Evolutionary conservation across 2,329 filamentous ascomycete species (phyloP).

Genomic region (Penicillium decumbens): DNA sequence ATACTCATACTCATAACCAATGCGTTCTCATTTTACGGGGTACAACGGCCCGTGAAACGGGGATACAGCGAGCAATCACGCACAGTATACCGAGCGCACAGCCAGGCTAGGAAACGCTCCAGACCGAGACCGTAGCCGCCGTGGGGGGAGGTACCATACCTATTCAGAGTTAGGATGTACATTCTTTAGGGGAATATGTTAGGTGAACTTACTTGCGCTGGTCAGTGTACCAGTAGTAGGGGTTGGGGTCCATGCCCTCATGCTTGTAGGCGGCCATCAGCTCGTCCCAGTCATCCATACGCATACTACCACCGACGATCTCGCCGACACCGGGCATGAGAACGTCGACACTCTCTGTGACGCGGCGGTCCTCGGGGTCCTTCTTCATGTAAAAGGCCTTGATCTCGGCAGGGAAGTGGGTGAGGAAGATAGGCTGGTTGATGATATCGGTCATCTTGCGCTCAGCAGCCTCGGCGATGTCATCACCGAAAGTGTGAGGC

Average conservation of each 20-base stretch:
- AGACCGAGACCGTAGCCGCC: slow-evolving; percentile 90
- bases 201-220: slow-evolving; percentile 72
- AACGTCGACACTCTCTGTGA: slow-evolving; percentile 88
- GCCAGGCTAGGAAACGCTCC: slow-evolving; percentile 70
- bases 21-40: slow-evolving; percentile 33
- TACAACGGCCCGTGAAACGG: slow-evolving; percentile 49
- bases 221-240: slow-evolving; percentile 99
- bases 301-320: slow-evolving; percentile 95
- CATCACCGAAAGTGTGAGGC: slow-evolving; percentile 87
- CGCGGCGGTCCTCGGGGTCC: slow-evolving; percentile 69
- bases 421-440: slow-evolving; percentile 91
- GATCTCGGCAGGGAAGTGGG: slow-evolving; percentile 94
- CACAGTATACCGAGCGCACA: slow-evolving; percentile 63
- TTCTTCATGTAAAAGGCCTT: slow-evolving; percentile 99
- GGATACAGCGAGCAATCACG: slow-evolving; percentile 54
- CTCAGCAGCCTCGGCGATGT: slow-evolving; percentile 97
- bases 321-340: slow-evolving; percentile 92
- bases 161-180: slow-evolving; percentile 31
- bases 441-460: slow-evolving; percentile 95
- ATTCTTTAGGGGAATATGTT: no score
- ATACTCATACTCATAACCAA: slow-evolving; percentile 9
- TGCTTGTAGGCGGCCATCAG: slow-evolving; percentile 81
- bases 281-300: slow-evolving; percentile 87
- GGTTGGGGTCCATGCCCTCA: slow-evolving; percentile 75
- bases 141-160: slow-evolving; percentile 87